phyloP scores from a whole-genome alignment of 2,329 filamentous ascomycete genomes.

The Helminthosporium solani region DNA sequence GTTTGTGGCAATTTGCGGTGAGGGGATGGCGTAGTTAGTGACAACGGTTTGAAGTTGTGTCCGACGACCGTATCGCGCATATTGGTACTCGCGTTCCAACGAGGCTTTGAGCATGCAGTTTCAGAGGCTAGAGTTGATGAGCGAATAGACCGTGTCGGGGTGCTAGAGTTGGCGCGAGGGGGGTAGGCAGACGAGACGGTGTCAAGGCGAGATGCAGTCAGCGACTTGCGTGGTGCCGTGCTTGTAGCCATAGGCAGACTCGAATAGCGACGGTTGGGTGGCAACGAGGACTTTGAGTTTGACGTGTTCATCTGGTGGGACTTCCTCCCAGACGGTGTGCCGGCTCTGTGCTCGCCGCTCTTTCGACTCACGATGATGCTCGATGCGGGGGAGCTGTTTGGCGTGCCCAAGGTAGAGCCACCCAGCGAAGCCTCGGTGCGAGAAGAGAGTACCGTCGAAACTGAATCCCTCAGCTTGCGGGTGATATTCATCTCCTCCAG shows the following conservation, averaged over 20 bases:
- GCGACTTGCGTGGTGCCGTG: constrained; percentile 25
- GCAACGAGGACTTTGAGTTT: constrained; percentile 43
- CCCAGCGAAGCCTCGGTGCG: constrained; percentile 69
- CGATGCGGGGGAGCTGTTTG: constrained; percentile 64
- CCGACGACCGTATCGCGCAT: constrained; percentile 42
- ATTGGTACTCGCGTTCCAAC: constrained; percentile 43
- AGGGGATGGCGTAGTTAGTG: constrained; percentile 37
- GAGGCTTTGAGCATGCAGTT: constrained; percentile 32
- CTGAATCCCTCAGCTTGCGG: constrained; percentile 83
- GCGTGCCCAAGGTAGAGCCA: constrained; percentile 65
- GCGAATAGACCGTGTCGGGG: constrained; percentile 24
- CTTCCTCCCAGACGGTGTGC: constrained; percentile 50
- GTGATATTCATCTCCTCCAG: constrained; percentile 69
- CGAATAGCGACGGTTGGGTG: constrained; percentile 50
- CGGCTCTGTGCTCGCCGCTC: constrained; percentile 48
- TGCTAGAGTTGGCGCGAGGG: constrained; percentile 28
- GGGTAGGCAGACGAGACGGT: constrained; percentile 22
- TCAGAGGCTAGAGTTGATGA: constrained; percentile 31
- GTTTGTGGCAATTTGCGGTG: constrained; percentile 24
- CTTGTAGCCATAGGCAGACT: constrained; percentile 45
- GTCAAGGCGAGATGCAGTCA: constrained; percentile 21
- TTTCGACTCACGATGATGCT: constrained; percentile 60
- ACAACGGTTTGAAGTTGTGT: constrained; percentile 42
- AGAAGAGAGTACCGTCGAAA: constrained; percentile 81
- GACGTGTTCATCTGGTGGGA: constrained; percentile 50